Evolutionary conservation across 108 stramenopile species (phyloP).

Genomic region (Asterionellopsis glacialis): DNA sequence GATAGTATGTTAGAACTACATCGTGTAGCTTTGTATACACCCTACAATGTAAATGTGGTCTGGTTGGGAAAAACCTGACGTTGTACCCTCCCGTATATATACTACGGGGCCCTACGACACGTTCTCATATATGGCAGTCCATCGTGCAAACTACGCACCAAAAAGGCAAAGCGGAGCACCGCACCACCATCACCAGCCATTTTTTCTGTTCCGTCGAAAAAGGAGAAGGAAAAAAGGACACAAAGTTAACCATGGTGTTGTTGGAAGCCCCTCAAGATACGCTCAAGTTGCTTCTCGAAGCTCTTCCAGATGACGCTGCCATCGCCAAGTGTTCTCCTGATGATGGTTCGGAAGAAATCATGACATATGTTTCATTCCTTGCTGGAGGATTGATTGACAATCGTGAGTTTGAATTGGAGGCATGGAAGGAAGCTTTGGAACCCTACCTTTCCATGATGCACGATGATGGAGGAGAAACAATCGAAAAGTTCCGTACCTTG

Average conservation of each 20-base stretch:
- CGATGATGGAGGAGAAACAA: constrained; percentile 11
- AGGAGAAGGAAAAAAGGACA: no score
- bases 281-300: constrained; percentile 50
- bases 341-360: constrained; percentile 47
- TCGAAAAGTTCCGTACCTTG: constrained; percentile 47
- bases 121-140: no score
- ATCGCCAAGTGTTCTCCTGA: neutral
- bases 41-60: no score
- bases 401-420: constrained; percentile 41
- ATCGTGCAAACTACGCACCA: no score
- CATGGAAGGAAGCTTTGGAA: constrained; percentile 53
- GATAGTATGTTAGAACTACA: no score
- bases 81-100: no score
- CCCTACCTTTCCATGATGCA: constrained; percentile 49
- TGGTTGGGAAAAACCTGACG: no score
- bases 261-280: constrained; percentile 65
- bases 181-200: no score
- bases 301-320: constrained; percentile 35
- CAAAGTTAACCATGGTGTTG: constrained; percentile 47
- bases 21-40: no score
- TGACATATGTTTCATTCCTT: constrained; percentile 76
- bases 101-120: no score
- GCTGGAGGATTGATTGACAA: constrained; percentile 55
- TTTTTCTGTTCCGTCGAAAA: no score
- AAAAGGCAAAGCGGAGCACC: no score